A percentile compares a stretch with the other conserved stretches of the same genome.
Conservation (phyloP, 495 filamentous ascomycete species). For the Cercophora samala region DNA sequence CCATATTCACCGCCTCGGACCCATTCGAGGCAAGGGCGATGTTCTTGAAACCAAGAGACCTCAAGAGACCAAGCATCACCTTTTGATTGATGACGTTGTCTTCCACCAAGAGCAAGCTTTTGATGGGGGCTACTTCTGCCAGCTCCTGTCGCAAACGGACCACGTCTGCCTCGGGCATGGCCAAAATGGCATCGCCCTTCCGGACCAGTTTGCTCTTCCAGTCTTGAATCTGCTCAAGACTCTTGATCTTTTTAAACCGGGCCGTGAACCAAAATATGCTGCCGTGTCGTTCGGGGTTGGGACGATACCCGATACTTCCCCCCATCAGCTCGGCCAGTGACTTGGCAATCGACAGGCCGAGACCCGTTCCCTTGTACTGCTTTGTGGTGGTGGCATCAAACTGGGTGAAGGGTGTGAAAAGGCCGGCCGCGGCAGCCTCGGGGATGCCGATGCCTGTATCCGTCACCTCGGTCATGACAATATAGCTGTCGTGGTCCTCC, state of each 20-base stretch:
- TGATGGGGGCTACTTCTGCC: constrained; percentile 29
- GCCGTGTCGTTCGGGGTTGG: constrained; percentile 51
- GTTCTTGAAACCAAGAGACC: constrained; percentile 51
- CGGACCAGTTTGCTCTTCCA: constrained; percentile 20
- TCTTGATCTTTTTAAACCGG: constrained; percentile 47
- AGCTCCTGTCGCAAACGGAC: constrained; percentile 20
- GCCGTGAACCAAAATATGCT: constrained; percentile 61
- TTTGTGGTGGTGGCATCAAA: constrained; percentile 72
- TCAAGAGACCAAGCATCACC: constrained; percentile 58
- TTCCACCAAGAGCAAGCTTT: constrained; percentile 55
- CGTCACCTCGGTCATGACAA: constrained; percentile 58
- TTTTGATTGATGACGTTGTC: constrained; percentile 64
- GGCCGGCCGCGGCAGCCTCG: constrained; percentile 53
- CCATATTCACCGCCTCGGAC: constrained; percentile 52
- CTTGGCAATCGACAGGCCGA: constrained; percentile 74
- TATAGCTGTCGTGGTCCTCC: constrained; percentile 42
- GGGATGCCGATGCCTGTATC: constrained; percentile 78
- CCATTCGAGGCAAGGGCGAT: constrained; percentile 56
- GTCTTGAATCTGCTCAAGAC: constrained; percentile 29
- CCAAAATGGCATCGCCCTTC: constrained; percentile 12
- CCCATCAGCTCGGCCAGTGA: constrained; percentile 71
- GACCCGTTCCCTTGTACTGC: constrained; percentile 73
- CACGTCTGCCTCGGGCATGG: constrained; percentile 21
- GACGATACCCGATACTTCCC: constrained; percentile 57
- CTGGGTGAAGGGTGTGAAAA: constrained; percentile 82